Evolutionary conservation across 176 grass and related monocot genomes (phyloP), one percentile per base, ranked within the genome.

Genomic region (Oryza punctata): DNA sequence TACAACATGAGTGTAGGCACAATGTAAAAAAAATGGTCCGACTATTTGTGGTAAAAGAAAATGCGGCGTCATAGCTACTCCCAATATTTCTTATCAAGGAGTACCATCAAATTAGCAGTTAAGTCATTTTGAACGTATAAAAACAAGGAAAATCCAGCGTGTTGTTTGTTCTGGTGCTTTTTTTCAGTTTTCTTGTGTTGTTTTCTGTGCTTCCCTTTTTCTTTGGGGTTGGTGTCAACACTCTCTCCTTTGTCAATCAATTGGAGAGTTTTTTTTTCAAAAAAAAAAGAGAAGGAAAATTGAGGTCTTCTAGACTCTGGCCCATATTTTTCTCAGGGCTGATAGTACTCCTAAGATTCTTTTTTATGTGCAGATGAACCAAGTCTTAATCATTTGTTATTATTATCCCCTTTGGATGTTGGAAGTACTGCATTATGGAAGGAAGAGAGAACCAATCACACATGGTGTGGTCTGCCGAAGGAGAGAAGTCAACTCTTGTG

Each of bases 401-500:
- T 29, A 66, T 57, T 57, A n/a, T 50, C 43, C 32, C 3, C 23
- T 65, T n/a, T 65, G 40, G 69, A 77, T 41, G 47, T 63, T 64
- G 26, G 29, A 60, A 12, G 70, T 37, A 33, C 5, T 47, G 29
- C n/a, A n/a, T 35, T 9, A 35, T 41, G 6, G 0, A 18, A 11
- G 45, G 27, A 30, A 25, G 49, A 43, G 15, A 25, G 16, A 85
- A 75, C 32, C 74, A 12, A 59, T 66, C 71, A 45, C 66, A 78
- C 82, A 72, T 85, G 78, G 2, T 60, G 8, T 61, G 57, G 57
- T 61, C n/a, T 61, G 71, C 44, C 12, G 23, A 81, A 1, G 38
- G 15, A 27, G 30, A 32, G 4, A 23, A 40, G 78, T 81, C 82
- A 81, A 81, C 88, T 82, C 49, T 65, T 52, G 57, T 4, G 50